Conservation (phyloP, 768 basidiomycete species). For the Dioszegia aurantiaca region DNA sequence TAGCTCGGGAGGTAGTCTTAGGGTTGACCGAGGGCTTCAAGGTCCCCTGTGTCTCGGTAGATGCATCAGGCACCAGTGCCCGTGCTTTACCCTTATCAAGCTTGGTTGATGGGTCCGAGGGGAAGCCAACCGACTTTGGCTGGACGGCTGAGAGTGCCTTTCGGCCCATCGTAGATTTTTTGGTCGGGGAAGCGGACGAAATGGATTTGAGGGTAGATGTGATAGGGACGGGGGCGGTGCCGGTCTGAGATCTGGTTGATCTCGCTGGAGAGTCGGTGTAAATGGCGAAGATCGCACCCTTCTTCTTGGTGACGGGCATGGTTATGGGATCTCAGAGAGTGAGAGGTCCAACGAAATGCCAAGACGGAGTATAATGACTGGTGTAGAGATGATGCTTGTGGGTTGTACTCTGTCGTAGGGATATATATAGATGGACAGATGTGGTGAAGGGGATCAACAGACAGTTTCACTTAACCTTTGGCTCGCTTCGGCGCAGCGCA, state of each 20-base stretch:
- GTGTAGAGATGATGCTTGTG: too few species aligned
- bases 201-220: neutral
- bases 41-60: neutral
- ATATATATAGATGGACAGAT: neutral
- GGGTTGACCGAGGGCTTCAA: neutral
- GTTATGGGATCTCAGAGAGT: neutral
- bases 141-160: slow-evolving; percentile 19
- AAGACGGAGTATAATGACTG: too few species aligned
- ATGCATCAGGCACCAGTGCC: neutral
- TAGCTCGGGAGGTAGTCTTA: slow-evolving; percentile 2
- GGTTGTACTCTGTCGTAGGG: too few species aligned
- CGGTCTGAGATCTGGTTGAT: slow-evolving; percentile 1
- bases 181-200: neutral
- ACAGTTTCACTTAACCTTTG: slow-evolving; percentile 2
- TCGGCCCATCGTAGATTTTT: neutral
- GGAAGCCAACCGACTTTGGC: slow-evolving; percentile 9
- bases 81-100: slow-evolving; percentile 9
- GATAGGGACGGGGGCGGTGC: neutral
- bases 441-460: slow-evolving; percentile 1
- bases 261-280: slow-evolving; percentile 46
- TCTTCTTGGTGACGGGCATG: slow-evolving; percentile 50
- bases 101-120: slow-evolving; percentile 4
- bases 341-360: too few species aligned
- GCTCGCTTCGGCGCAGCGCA: neutral
- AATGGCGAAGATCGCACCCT: slow-evolving; percentile 50